Evolutionary conservation across 2,329 filamentous ascomycete genomes (phyloP), one percentile per base, ranked within the genome.

Genomic region (Ceratocystis lukuohia): DNA sequence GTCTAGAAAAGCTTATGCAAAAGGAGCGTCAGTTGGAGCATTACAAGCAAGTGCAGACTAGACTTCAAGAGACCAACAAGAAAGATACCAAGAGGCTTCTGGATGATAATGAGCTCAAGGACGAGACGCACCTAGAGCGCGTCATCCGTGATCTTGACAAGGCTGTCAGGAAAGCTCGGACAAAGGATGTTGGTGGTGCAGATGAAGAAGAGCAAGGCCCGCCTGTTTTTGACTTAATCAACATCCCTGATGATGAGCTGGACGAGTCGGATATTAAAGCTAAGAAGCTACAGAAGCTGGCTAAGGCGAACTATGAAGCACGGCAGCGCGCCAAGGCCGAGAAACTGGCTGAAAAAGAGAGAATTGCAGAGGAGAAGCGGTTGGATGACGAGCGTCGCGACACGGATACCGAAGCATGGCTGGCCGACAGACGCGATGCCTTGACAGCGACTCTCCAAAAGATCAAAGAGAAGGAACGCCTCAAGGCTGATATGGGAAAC

Each of bases 11-110:
- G 72, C 80, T 99, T 61, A 90, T 97, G 74, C 89, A 89, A 73
- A 99, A 99, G 76, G 94, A 99, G 76, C 86, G 96, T 73, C 92
- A 97, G 74, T 78, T 97, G 1, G 92, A 96, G 71, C 96, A 96
- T 75, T 96, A 92, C 79, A 91, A 91, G 73, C 84, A 91, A 68
- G 78, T 99, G 3, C 91, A 95, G 72, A 75, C 79, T 44, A 85
- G 84, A 69, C 79, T 96, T 8, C 82, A 80, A 1, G 85, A 87
- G 28, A 84, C 89, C 70, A 92, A 87, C 57, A 99, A 97, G 77
- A 97, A 97, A 75, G 94, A 97, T 73, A 87, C 85, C 2, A 88
- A 89, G 72, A 86, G 90, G 0, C 80, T 96, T 20, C 81, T 99
- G 0, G 94, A 97, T 72, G 86, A 87, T 15, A 91, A 95, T 70